Base-by-base conservation (phyloP, 2,329 filamentous ascomycete genomes). In the Passalora sequoiae region DNA sequence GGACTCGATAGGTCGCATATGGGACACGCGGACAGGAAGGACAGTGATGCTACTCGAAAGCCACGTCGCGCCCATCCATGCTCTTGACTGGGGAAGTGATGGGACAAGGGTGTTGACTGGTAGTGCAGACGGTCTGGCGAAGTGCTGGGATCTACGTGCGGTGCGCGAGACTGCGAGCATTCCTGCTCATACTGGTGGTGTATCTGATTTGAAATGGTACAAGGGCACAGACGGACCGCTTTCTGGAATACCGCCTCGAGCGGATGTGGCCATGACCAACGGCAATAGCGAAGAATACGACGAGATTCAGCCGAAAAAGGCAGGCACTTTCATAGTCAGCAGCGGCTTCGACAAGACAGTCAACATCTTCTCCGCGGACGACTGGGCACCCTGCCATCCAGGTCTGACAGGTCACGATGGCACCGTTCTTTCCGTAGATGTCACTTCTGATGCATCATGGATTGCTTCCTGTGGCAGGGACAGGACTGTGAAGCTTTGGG, bases 21-120 rank as follows among this genome's bases (percentile, higher is more conserved):
- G 92, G 92, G 92, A 98, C 70, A 65, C 97, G 27, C 78, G 92
- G 43, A 92, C 89, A 1, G 92, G 92, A 9, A 79, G 92, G 45
- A 96, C 91, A 0, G 86, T 95, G 50, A 96, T 96, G 86, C 87
- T 97, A 54, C 74, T 98, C 1, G 89, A 97, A 61, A 86, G 86
- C 1, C 87, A 94, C 59, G 92, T 96, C 60, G 86, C 89, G 50
- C 89, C 94, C 10, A 95, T 98, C 41, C 89, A 94, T 59, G 89
- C 83, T 1, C 72, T 97, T 4, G 89, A 96, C 65, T 98, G 94
- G 92, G 82, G 86, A 45, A 77, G 83, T 0, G 92, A 98, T 61
- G 89, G 91, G 4, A 83, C 95, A 64, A 81, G 92, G n/a, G 80
- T 97, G 6, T 72, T 97, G n/a, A 89, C 89, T 0, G 89, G 89